Conservation (phyloP, 1,284 basidiomycete species). For the Lentinula novae-zelandiae region DNA sequence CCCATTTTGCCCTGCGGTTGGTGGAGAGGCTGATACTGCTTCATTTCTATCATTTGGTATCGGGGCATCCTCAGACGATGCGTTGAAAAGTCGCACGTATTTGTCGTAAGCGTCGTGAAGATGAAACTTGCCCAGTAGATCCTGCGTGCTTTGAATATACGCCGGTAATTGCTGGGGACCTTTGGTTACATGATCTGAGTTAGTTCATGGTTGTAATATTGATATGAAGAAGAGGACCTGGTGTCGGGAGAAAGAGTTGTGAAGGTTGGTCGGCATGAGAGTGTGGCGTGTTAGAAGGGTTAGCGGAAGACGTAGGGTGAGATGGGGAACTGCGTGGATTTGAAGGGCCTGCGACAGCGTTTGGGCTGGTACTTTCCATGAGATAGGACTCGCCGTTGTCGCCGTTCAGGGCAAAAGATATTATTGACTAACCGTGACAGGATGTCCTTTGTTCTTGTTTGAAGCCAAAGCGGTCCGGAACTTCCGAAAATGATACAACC, state of each 20-base stretch:
- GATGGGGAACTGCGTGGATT: slow-evolving; percentile 20
- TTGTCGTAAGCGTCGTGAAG: slow-evolving; percentile 71
- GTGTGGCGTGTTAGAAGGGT: background rate
- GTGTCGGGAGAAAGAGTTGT: slow-evolving; percentile 39
- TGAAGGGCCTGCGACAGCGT: slow-evolving; percentile 42
- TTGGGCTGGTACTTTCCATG: slow-evolving; percentile 17
- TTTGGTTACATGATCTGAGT: slow-evolving; percentile 21
- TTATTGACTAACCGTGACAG: background rate
- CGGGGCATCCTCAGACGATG: slow-evolving; percentile 21
- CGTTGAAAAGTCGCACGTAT: slow-evolving; percentile 56
- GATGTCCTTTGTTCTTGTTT: background rate
- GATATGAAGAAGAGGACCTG: slow-evolving; percentile 27
- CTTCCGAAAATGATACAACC: background rate
- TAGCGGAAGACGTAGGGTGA: slow-evolving; percentile 4
- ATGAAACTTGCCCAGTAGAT: slow-evolving; percentile 65
- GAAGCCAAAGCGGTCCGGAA: background rate
- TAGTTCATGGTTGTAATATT: slow-evolving; percentile 6
- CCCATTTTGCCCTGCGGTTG: background rate
- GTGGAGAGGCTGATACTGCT: slow-evolving; percentile 19
- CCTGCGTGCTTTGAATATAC: slow-evolving; percentile 66
- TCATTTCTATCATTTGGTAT: slow-evolving; percentile 22
- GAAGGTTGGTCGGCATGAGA: slow-evolving; percentile 16
- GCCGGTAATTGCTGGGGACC: slow-evolving; percentile 41
- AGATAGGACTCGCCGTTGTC: slow-evolving; percentile 5
- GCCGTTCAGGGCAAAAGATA: slow-evolving; percentile 2